Percentiles rank a stretch among this genome's conserved stretches.
phyloP scores from a whole-genome alignment of 2,329 filamentous ascomycete species.

The Fusarium sp. region DNA sequence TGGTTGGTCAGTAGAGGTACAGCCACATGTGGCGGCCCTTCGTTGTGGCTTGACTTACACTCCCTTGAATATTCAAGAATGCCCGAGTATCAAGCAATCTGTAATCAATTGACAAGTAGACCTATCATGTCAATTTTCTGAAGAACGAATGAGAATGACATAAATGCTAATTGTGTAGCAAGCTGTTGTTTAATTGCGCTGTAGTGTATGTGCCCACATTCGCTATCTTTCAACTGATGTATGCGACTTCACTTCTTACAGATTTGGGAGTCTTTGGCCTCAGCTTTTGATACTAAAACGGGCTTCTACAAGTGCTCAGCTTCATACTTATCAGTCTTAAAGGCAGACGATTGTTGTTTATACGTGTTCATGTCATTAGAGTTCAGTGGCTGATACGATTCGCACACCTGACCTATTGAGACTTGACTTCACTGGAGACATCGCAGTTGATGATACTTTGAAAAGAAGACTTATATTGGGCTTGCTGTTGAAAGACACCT shows the following conservation, averaged over 20 bases:
- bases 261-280: not conserved
- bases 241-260: not conserved
- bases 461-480: not conserved
- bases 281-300: not conserved
- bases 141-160: too few species aligned
- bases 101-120: not conserved
- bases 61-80: not conserved
- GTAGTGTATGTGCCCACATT: not conserved
- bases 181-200: not conserved
- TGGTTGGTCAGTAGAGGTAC: conserved; percentile 34
- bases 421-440: not conserved
- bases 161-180: too few species aligned
- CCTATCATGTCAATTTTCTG: not conserved
- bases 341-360: too few species aligned
- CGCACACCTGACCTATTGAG: not conserved
- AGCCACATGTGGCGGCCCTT: conserved; percentile 20
- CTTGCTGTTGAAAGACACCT: not conserved
- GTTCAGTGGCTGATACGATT: not conserved
- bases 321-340: not conserved
- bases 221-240: not conserved
- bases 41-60: conserved; percentile 49
- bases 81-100: not conserved
- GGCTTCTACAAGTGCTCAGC: not conserved
- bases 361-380: too few species aligned
- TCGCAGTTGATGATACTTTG: not conserved